A percentile compares a stretch with the other conserved stretches of the same genome.
Evolutionary conservation across 1,284 basidiomycete genomes (phyloP).

Genomic region (Clitocybe nebularis): DNA sequence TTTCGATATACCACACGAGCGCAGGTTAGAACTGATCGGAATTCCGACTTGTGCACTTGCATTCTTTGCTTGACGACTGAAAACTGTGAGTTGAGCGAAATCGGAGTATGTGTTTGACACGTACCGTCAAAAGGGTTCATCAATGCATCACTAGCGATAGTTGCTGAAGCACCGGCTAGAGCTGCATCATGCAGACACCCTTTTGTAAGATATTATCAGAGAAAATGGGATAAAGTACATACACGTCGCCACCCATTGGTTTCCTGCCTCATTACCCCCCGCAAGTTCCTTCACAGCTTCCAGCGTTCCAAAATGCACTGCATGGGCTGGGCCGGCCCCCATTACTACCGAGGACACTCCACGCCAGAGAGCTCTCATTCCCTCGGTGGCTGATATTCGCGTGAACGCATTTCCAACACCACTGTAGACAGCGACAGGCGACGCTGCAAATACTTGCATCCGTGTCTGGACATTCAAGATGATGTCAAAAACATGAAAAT

Average conservation of each 20-base stretch:
- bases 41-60: constrained; percentile 93
- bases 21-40: constrained; percentile 81
- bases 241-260: constrained; percentile 83
- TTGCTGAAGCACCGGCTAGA: constrained; percentile 91
- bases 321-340: constrained; percentile 97
- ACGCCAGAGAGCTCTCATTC: constrained; percentile 88
- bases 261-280: constrained; percentile 82
- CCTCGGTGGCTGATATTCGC: constrained; percentile 91
- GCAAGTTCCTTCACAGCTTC: constrained; percentile 92
- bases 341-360: constrained; percentile 97
- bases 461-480: constrained; percentile 71
- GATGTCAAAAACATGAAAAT: constrained; percentile 1
- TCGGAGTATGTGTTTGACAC: constrained; percentile 19
- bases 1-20: constrained; percentile 79
- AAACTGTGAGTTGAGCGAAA: constrained; percentile 11
- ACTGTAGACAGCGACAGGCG: constrained; percentile 83
- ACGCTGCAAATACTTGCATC: constrained; percentile 94
- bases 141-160: constrained; percentile 92
- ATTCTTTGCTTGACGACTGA: constrained; percentile 98
- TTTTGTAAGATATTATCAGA: constrained; percentile 2
- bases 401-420: constrained; percentile 86
- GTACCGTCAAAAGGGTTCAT: constrained; percentile 99
- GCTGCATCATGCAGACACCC: constrained; percentile 48
- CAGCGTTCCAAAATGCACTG: constrained; percentile 96
- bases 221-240: constrained; percentile 25